Evolutionary conservation across 2,329 filamentous ascomycete species (phyloP).

Genomic region (Boeremia lycopersici): DNA sequence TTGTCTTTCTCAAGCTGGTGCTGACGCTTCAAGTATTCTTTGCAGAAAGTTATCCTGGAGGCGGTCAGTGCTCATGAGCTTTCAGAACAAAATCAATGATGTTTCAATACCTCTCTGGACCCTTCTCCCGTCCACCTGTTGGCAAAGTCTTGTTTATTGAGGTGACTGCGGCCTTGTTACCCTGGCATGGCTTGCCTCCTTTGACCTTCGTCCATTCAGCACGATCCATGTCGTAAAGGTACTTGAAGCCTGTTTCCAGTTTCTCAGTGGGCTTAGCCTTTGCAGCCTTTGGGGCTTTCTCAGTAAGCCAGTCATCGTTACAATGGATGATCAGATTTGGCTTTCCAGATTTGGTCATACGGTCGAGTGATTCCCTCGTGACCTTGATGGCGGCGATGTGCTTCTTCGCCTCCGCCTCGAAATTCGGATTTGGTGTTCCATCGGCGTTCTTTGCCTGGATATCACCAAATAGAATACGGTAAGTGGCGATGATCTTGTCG

Average conservation of each 20-base stretch:
- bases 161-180: slow-evolving; percentile 12
- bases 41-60: slow-evolving; percentile 14
- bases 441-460: slow-evolving; percentile 8
- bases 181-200: slow-evolving; percentile 17
- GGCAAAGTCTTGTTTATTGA: slow-evolving; percentile 4
- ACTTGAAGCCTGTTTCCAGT: not conserved
- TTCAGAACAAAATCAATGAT: not conserved
- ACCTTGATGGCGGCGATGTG: slow-evolving; percentile 14
- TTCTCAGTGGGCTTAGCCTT: slow-evolving; percentile 2
- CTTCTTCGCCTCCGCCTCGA: slow-evolving; percentile 3
- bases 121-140: slow-evolving; percentile 1
- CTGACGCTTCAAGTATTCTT: slow-evolving; percentile 5
- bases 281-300: slow-evolving; percentile 2
- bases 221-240: slow-evolving; percentile 13
- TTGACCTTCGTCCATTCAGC: slow-evolving; percentile 7
- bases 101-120: not conserved
- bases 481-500: slow-evolving; percentile 14
- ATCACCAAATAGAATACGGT: slow-evolving; percentile 15
- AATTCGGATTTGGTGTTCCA: slow-evolving; percentile 6
- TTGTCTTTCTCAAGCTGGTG: slow-evolving; percentile 15
- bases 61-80: not conserved
- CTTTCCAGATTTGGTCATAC: slow-evolving; percentile 9
- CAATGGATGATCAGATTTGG: slow-evolving; percentile 18
- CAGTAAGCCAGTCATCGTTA: slow-evolving; percentile 19
- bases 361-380: slow-evolving; percentile 11